phyloP scores from a whole-genome alignment of 768 basidiomycete genomes.

The Baorangia bicolor region DNA sequence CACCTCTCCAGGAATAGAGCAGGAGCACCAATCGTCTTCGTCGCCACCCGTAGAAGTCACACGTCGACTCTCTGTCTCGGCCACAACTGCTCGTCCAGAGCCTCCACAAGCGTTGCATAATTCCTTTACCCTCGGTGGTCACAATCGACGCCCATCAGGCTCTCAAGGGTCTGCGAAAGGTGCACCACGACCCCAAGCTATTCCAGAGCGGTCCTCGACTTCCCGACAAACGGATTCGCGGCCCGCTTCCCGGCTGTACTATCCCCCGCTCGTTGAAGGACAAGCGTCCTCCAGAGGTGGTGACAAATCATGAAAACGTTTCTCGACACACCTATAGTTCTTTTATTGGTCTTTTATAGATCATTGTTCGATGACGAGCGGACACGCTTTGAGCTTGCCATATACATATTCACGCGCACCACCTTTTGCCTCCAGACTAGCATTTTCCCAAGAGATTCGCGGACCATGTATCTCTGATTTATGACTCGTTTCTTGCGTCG shows the following conservation, averaged over 20 bases:
- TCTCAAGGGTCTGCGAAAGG: slow-evolving; percentile 19
- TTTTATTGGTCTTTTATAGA: slow-evolving; percentile 8
- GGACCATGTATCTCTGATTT: slow-evolving; percentile 33
- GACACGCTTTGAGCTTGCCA: slow-evolving; percentile 12
- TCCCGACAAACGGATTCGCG: slow-evolving; percentile 25
- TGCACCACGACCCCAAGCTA: slow-evolving; percentile 19
- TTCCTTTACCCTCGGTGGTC: slow-evolving; percentile 19
- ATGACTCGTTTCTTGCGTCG: slow-evolving; percentile 28
- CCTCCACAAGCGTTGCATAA: slow-evolving; percentile 24
- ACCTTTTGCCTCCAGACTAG: neutral
- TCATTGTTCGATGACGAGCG: slow-evolving; percentile 8
- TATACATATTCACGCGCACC: slow-evolving; percentile 7
- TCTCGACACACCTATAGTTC: slow-evolving; percentile 1
- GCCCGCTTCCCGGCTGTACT: slow-evolving; percentile 17
- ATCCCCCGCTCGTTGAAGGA: slow-evolving; percentile 13
- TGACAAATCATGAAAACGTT: slow-evolving; percentile 25
- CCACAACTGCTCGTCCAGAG: slow-evolving; percentile 43
- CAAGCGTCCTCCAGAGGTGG: slow-evolving; percentile 15
- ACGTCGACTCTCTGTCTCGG: slow-evolving; percentile 49
- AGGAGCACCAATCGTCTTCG: slow-evolving; percentile 40
- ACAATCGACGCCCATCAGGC: slow-evolving; percentile 18
- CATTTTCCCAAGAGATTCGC: slow-evolving; percentile 12
- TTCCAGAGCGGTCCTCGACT: slow-evolving; percentile 20
- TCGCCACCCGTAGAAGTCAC: slow-evolving; percentile 47
- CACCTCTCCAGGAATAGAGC: slow-evolving; percentile 44